phyloP scores from a whole-genome alignment of 2,329 filamentous ascomycete species.

The Pseudogymnoascus sp. region DNA sequence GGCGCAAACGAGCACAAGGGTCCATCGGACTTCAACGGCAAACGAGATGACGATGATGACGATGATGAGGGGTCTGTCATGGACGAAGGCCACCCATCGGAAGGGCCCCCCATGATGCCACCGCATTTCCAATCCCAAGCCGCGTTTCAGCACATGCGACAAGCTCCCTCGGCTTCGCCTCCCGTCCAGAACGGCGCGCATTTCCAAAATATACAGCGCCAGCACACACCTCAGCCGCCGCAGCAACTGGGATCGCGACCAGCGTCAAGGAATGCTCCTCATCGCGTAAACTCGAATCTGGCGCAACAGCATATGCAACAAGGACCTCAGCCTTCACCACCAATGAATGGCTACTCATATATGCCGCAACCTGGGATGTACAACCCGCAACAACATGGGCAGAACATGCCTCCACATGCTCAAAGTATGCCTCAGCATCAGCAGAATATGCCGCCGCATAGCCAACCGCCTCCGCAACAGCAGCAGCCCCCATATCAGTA shows the following conservation, averaged over 20 bases:
- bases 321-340: slow-evolving; percentile 52
- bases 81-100: slow-evolving; percentile 61
- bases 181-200: slow-evolving; percentile 57
- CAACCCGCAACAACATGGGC: slow-evolving; percentile 47
- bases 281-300: slow-evolving; percentile 67
- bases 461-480: slow-evolving; percentile 29
- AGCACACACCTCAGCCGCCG: slow-evolving; percentile 69
- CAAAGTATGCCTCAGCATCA: no score
- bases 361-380: slow-evolving; percentile 83
- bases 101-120: slow-evolving; percentile 52
- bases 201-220: slow-evolving; percentile 44
- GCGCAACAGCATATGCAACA: slow-evolving; percentile 54
- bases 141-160: slow-evolving; percentile 70
- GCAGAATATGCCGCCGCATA: slow-evolving; percentile 30
- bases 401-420: slow-evolving; percentile 20
- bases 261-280: slow-evolving; percentile 70
- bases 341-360: slow-evolving; percentile 69
- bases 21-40: slow-evolving; percentile 81
- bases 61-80: slow-evolving; percentile 63
- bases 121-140: slow-evolving; percentile 62
- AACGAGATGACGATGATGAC: slow-evolving; percentile 61
- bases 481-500: slow-evolving; percentile 28
- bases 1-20: slow-evolving; percentile 94
- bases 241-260: slow-evolving; percentile 61
- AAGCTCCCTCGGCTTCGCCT: slow-evolving; percentile 78